Percentiles rank a stretch among this genome's conserved stretches.
phyloP scores from a whole-genome alignment of 371 early-diverging fungal genomes.

The Furculomyces boomerangus region DNA sequence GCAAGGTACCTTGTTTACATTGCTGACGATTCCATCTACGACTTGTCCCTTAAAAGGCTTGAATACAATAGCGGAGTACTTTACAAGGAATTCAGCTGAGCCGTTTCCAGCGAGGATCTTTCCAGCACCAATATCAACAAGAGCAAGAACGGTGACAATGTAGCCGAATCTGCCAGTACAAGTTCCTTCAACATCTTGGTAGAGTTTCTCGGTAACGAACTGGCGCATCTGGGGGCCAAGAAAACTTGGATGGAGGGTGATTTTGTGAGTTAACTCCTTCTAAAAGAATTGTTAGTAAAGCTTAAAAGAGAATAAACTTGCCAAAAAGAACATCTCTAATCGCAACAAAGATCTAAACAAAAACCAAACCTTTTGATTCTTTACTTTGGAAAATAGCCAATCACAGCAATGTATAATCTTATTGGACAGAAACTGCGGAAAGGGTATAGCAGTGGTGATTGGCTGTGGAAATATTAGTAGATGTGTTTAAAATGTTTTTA shows the following conservation, averaged over 20 bases:
- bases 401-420: no score
- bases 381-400: no score
- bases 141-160: slow-evolving; percentile 74
- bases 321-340: no score
- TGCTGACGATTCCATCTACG: slow-evolving; percentile 85
- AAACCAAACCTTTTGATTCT: no score
- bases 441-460: no score
- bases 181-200: slow-evolving; percentile 88
- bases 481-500: no score
- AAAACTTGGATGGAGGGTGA: slow-evolving; percentile 79
- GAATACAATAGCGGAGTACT: slow-evolving; percentile 93
- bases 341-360: no score
- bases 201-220: slow-evolving; percentile 56
- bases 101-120: slow-evolving; percentile 68
- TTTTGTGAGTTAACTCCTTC: slow-evolving; percentile 75
- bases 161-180: slow-evolving; percentile 87
- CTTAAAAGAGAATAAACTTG: neutral
- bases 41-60: slow-evolving; percentile 97
- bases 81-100: slow-evolving; percentile 79
- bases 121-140: slow-evolving; percentile 62
- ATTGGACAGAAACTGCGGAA: no score
- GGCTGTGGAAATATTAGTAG: no score
- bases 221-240: slow-evolving; percentile 73
- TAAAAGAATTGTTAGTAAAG: slow-evolving; percentile 4
- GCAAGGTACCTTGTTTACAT: slow-evolving; percentile 54